phyloP scores from a whole-genome alignment of 2,329 filamentous ascomycete species.

The Cryphonectria radicalis region DNA sequence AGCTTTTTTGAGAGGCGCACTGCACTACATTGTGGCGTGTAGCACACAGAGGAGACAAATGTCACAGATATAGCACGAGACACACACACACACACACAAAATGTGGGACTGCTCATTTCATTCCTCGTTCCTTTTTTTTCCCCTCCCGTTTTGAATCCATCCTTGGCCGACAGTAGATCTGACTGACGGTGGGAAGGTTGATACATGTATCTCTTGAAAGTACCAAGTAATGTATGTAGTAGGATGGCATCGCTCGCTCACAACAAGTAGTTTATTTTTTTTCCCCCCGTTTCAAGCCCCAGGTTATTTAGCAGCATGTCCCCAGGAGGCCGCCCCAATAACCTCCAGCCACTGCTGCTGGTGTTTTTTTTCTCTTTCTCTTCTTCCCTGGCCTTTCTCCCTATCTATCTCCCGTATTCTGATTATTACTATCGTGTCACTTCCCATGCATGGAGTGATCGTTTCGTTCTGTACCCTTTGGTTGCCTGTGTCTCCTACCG shows the following conservation, averaged over 20 bases:
- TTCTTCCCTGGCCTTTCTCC: too few species aligned
- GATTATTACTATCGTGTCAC: neutral
- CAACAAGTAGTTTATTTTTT: too few species aligned
- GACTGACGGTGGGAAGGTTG: neutral
- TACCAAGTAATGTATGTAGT: neutral
- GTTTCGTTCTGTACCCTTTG: neutral
- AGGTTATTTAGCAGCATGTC: neutral
- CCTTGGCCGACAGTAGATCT: neutral
- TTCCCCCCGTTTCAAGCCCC: too few species aligned
- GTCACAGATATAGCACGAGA: neutral
- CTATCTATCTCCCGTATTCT: neutral
- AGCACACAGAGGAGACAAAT: neutral
- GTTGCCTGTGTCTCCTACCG: neutral
- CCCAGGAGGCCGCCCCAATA: neutral
- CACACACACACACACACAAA: neutral
- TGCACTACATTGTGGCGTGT: neutral
- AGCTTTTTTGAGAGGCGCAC: neutral
- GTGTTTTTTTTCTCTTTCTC: neutral
- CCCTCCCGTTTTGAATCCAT: neutral
- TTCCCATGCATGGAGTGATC: neutral
- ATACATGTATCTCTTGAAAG: neutral
- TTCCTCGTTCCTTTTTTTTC: neutral
- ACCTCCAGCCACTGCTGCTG: neutral
- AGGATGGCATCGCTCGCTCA: conserved; percentile 12
- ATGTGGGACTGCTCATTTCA: neutral